Evolutionary conservation across 2,329 filamentous ascomycete species (phyloP), one percentile per base, ranked within the genome.

Genomic region (Scopulariopsis brevicaulis): DNA sequence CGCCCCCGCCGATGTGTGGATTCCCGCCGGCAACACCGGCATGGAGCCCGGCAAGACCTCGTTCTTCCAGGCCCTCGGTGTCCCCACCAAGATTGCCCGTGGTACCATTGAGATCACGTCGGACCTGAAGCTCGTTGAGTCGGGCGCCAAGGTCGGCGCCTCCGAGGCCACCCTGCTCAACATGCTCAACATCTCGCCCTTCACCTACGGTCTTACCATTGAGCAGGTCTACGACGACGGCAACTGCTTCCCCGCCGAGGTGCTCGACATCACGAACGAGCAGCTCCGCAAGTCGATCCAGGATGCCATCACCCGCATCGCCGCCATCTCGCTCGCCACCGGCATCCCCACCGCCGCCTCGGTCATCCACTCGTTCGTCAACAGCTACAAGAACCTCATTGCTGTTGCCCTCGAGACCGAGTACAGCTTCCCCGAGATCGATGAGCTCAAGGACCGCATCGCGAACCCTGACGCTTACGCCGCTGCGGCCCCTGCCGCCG

Each of bases 21-120:
- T 99, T 67, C 94, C 94, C 66, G 94, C 92, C 68, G 94, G 94
- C 79, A 99, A 99, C 89, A 99, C 94, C 71, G 94, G 94, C 81
- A 99, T 99, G 94, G 94, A 99, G 79, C 95, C 94, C 74, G 95
- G 95, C 78, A 99, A 99, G 89, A 99, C 94, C 73, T 97, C 94
- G 74, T 99, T 99, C 91, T 99, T 99, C 92, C 94, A 99, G 87
- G 94, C 94, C 71, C 94, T 99, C 79, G 93, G 93, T 90, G 91
- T 99, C 75, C 94, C 94, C 74, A 99, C 94, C 85, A 99, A 99
- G 91, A 99, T 99, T 81, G 94, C 94, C 75, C 94, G 94, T 96
- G 95, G 94, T 95, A 99, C 94, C 80, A 99, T 99, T 80, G 94
- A 99, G 90, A 99, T 99, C 74, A 96, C 92, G 64, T 82, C 86